Evolutionary conservation across 805 yeast species (phyloP), one percentile per base, ranked within the genome.

Genomic region (Starmerella cellae): DNA sequence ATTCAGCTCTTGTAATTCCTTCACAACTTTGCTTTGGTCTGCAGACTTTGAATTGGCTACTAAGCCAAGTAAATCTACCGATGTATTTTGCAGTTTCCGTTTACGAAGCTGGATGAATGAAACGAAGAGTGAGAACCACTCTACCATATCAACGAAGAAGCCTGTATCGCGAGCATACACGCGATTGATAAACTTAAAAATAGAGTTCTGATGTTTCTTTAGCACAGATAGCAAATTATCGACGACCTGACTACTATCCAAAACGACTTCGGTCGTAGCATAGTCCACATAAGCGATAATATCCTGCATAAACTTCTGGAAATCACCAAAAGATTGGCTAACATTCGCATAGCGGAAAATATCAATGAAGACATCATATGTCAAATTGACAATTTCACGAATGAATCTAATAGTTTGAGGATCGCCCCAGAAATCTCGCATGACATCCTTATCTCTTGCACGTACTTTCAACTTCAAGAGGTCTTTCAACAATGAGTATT

Each of bases 401-500:
- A 87, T 65, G 33, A 88, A 67, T 29, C 69, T 69, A n/a, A 85
- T 77, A 36, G 93, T 64, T 50, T 81, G 82, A 0, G 88, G 84
- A 52, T 87, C 94, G 36, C 74, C 75, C 94, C 95, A 83, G 34
- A 87, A 57, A 55, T 78, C 77, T 53, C 76, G 77, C 66, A 87
- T 61, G 34, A 79, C 63, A 43, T 75, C 74, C 57, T 83, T 85
- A 56, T 88, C 98, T 29, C 75, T 72, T 44, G 74, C 77, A 28
- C 91, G 70, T 1, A 82, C 64, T 48, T 70, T 70, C 16, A 80
- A 60, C 46, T 72, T 77, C 60, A 80, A 73, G 41, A 79, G 68
- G 42, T 78, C 77, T 45, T 73, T 75, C 13, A 81, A 56, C 47
- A 69, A 67, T 6, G 74, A 62, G 52, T 71, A 80, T 32, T 71